Base-by-base conservation (phyloP, 2,329 filamentous ascomycete genomes). In the Simplicillium sp. region DNA sequence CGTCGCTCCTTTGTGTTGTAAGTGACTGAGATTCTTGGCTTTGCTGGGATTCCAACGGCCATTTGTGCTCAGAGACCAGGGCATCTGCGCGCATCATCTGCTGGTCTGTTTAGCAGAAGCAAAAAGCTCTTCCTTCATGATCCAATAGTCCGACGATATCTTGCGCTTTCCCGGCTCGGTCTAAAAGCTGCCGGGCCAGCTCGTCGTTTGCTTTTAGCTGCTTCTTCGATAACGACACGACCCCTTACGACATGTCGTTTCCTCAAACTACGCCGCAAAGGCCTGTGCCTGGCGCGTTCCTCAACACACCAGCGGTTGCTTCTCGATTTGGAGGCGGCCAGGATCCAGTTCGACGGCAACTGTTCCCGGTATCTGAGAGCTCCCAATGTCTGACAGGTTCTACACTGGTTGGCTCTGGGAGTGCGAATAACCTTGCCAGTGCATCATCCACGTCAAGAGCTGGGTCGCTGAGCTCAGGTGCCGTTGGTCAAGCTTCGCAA, bases 281-380 rank as follows among this genome's bases (percentile, higher is more conserved):
- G 52, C 77, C 77, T 46, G 69, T 87, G 37, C 85, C 85, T 35
- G 85, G 85, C 66, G 80, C 81, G 53, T 90, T 82, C 56, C 64
- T 87, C 54, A 77, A 82, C 53, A 90, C 86, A 16, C 85, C 85
- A 37, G 84, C 81, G 42, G 68, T 73, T 29, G 60, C 65, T 40
- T 70, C 70, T 39, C 67, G 70, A 50, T 70, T 63, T 54, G 64
- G 61, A 50, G 50, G 59, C 39, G 58, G 53, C 31, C 50, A 60
- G 46, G 70, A 77, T 50, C 61, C 68, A 13, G 65, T 69, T 44
- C 67, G 70, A 44, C 71, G 74, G 46, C 67, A 70, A 42, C 63
- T 77, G 38, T 80, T 78, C 44, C 48, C 53, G 17, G 37, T 44
- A 31, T 46, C 58, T 31, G 59, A 62, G 34, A 4, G 29, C 14